These are phyloP conservation scores for Periconia macrospinosa DNA, from an alignment of 2,329 filamentous ascomycete genomes.

Conservation along the genomic window DNA sequence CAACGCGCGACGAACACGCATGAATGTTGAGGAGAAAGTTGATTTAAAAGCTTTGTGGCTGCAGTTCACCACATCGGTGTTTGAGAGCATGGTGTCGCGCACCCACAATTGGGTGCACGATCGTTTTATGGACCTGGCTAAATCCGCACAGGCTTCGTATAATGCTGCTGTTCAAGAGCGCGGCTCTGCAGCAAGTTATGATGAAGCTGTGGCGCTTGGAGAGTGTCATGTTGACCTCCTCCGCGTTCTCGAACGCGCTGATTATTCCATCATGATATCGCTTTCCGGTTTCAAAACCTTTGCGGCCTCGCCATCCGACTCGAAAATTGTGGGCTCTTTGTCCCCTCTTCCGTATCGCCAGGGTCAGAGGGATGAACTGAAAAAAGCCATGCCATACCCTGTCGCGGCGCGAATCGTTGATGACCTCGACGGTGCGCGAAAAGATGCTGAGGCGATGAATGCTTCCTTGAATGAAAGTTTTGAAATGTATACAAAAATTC, in stretches of 20 bases:
- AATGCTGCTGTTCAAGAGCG: not conserved
- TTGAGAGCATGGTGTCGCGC: constrained; percentile 7
- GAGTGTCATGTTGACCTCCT: constrained; percentile 5
- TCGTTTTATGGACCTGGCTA: not conserved
- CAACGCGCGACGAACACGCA: constrained; percentile 4
- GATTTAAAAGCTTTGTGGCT: constrained; percentile 6
- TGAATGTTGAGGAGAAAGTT: not conserved
- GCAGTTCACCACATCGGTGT: constrained; percentile 4
- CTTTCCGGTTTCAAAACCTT: constrained; percentile 5
- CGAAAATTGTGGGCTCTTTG: constrained; percentile 6
- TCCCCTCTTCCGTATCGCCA: constrained; percentile 2
- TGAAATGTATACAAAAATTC: not conserved
- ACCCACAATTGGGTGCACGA: constrained; percentile 5
- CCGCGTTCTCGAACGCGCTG: not conserved
- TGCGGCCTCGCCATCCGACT: not conserved
- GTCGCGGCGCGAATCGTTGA: not conserved
- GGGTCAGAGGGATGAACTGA: not conserved
- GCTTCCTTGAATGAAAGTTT: not conserved
- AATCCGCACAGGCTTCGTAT: constrained; percentile 2
- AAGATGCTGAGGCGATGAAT: not conserved
- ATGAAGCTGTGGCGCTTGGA: not conserved
- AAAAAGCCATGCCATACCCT: not conserved
- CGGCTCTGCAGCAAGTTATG: not conserved
- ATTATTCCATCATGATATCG: constrained; percentile 7
- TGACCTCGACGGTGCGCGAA: not conserved